Conservation (phyloP, 805 yeast genomes). For the Lachancea mirantina region DNA sequence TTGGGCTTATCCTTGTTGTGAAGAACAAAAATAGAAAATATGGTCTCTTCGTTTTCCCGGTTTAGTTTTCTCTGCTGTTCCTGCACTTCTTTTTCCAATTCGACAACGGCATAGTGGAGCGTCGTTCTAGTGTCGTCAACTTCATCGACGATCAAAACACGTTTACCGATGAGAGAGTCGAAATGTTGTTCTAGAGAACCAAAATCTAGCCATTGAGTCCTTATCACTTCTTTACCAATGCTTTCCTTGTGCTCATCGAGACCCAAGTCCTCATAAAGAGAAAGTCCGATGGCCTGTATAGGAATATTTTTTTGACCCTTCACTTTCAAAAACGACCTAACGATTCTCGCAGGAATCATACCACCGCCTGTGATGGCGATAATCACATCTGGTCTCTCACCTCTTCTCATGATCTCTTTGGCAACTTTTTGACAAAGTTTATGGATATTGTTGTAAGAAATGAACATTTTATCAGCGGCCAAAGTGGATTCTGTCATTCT, state of each 20-base stretch:
- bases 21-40: slow-evolving; percentile 68
- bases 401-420: slow-evolving; percentile 37
- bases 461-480: slow-evolving; percentile 42
- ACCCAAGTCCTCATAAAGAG: slow-evolving; percentile 53
- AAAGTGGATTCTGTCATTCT: slow-evolving; percentile 3
- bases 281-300: slow-evolving; percentile 62
- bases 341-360: slow-evolving; percentile 60
- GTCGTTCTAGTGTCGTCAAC: slow-evolving; percentile 92
- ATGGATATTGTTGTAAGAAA: slow-evolving; percentile 76
- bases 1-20: slow-evolving; percentile 81
- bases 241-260: slow-evolving; percentile 37
- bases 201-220: slow-evolving; percentile 89
- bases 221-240: slow-evolving; percentile 72
- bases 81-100: slow-evolving; percentile 52
- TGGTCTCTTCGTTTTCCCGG: slow-evolving; percentile 52
- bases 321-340: slow-evolving; percentile 54
- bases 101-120: slow-evolving; percentile 73
- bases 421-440: slow-evolving; percentile 72
- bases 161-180: slow-evolving; percentile 74
- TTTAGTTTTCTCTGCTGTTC: slow-evolving; percentile 54
- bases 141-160: slow-evolving; percentile 77
- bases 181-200: slow-evolving; percentile 61
- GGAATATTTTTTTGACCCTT: slow-evolving; percentile 60
- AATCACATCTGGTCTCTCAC: slow-evolving; percentile 45
- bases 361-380: slow-evolving; percentile 74